A percentile compares a stretch with the other conserved stretches of the same genome.
phyloP scores from a whole-genome alignment of 164 flowering plant species.

The Santalum album region DNA sequence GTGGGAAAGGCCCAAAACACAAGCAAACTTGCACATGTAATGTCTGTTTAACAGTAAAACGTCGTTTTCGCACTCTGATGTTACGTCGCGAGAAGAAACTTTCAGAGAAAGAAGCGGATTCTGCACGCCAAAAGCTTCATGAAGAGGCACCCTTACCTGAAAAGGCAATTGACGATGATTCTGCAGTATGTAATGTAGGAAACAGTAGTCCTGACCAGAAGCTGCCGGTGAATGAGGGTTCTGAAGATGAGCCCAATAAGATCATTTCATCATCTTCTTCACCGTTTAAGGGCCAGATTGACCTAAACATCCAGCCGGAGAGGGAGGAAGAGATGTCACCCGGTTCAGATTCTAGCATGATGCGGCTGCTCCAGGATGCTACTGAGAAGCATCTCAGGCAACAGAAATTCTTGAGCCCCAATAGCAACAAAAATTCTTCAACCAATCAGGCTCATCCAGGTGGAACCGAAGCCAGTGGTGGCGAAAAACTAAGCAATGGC shows the following conservation, averaged over 20 bases:
- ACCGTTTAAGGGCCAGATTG: conserved; percentile 65
- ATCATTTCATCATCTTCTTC: conserved; percentile 27
- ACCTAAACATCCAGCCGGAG: conserved; percentile 80
- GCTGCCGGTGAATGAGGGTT: conserved; percentile 18
- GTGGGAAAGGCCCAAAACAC: conserved; percentile 86
- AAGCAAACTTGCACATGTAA: conserved; percentile 65
- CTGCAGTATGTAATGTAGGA: conserved; percentile 11
- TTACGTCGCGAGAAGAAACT: conserved; percentile 56
- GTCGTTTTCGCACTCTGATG: conserved; percentile 71
- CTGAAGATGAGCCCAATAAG: conserved; percentile 28
- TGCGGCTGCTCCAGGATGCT: conserved; percentile 26
- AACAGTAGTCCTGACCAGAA: conserved; percentile 20
- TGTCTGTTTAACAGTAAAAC: conserved; percentile 65
- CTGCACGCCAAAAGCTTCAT: conserved; percentile 33
- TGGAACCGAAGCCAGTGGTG: not conserved
- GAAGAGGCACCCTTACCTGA: conserved; percentile 15
- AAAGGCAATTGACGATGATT: conserved; percentile 26
- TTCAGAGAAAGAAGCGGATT: conserved; percentile 49
- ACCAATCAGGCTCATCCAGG: not conserved
- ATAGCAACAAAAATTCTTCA: conserved; percentile 10
- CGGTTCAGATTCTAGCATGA: conserved; percentile 34
- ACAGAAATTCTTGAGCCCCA: conserved; percentile 11
- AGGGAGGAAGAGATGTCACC: conserved; percentile 60
- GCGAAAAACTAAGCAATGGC: not conserved
- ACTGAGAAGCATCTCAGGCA: conserved; percentile 26